Evolutionary conservation across 441 rosid genomes (phyloP), one percentile per base, ranked within the genome.

Genomic region (Adansonia grandidieri): DNA sequence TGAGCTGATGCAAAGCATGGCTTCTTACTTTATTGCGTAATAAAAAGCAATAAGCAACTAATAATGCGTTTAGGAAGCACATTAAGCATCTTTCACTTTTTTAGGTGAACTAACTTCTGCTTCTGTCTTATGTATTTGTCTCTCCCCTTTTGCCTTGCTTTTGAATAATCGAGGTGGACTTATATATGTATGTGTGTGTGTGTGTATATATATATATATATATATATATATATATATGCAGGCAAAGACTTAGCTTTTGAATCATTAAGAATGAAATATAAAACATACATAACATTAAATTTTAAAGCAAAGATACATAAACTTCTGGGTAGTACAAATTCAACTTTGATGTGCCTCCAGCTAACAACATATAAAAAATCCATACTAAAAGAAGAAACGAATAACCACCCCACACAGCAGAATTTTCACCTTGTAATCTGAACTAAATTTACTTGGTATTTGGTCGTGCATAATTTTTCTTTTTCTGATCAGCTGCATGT

Each of bases 281-380:
- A 0, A 53, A 68, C 74, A 51, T 20, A 32, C 37, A 32, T 32
- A 50, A 69, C 53, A 17, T 44, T 75, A 1, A 61, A 20, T 20
- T 51, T 61, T 45, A 76, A 74, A 71, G 54, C 50, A 77, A 70
- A 19, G 71, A 75, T 42, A 53, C 48, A 62, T 22, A 2, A 69
- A 42, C 40, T 47, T 47, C 50, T 64, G 57, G 68, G 13, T 60
- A 53, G 51, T 70, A 71, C 73, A 80, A 45, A 47, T 54, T 53
- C 73, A 76, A 69, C 24, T n/a, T 19, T 32, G 24, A 15, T 63
- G 17, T n/a, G 47, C 69, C 37, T 32, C 37, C 10, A 15, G 50
- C 48, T 37, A 9, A 15, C 47, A 64, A 64, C 22, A 60, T 61
- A 15, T 37, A 42, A 14, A 14, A 53, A 3, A 11, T 56, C 78